Conservation (phyloP, 495 filamentous ascomycete species). For the Clavariopsis aquatica region DNA sequence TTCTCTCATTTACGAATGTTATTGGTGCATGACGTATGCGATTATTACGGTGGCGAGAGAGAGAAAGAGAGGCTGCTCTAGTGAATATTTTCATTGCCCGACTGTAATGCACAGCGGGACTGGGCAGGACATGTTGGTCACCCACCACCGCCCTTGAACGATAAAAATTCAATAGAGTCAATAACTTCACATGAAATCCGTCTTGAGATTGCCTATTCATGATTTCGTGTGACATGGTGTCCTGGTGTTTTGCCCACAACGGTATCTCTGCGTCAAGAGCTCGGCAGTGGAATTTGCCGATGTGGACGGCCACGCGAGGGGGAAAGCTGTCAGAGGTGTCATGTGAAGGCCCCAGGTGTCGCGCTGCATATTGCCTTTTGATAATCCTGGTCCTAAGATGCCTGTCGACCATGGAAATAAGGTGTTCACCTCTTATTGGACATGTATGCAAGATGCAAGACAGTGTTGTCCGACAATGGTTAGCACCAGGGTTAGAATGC, state of each 20-base stretch:
- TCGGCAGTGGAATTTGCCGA: not conserved
- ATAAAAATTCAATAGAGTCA: not conserved
- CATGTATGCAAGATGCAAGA: not conserved
- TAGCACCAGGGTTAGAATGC: not conserved
- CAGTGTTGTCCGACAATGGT: not conserved
- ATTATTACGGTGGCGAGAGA: not conserved
- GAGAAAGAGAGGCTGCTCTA: too few species aligned
- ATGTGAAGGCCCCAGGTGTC: not conserved
- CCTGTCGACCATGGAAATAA: not conserved
- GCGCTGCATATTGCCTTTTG: not conserved
- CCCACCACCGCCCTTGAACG: not conserved
- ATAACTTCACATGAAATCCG: not conserved
- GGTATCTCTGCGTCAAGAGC: not conserved
- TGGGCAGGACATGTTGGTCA: conserved; percentile 8
- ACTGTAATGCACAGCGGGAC: conserved; percentile 8
- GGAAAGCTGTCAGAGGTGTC: not conserved
- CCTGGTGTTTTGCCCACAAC: not conserved
- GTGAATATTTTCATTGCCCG: not conserved
- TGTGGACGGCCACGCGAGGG: not conserved
- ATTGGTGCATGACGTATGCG: conserved; percentile 7
- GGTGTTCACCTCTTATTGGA: not conserved
- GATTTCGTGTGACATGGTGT: not conserved
- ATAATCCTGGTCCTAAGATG: not conserved
- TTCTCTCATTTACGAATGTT: conserved; percentile 18
- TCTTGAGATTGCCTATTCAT: not conserved